phyloP scores from a whole-genome alignment of 1,139 yeast genomes.

The Lizanozyma gosingica region DNA sequence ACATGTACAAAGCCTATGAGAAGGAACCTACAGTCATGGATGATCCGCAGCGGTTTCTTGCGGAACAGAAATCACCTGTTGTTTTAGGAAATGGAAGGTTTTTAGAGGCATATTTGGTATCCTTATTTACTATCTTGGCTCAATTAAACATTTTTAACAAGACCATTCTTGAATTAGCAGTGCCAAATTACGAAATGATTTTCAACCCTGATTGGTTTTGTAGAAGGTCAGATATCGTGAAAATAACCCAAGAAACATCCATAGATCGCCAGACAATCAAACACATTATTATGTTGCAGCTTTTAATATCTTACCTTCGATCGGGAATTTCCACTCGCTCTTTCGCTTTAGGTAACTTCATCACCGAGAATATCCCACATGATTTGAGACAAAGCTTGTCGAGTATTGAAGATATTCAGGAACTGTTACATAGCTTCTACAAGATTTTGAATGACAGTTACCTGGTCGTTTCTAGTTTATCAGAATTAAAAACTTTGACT shows the following conservation, averaged over 20 bases:
- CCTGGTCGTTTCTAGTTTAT: neutral
- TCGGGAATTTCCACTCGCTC: slow-evolving; percentile 11
- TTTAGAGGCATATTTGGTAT: neutral
- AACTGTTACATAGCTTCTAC: slow-evolving; percentile 20
- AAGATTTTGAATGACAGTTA: slow-evolving; percentile 10
- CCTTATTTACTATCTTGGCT: neutral
- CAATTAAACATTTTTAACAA: neutral
- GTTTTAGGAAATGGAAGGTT: neutral
- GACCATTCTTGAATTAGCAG: neutral
- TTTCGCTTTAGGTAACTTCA: slow-evolving; percentile 14
- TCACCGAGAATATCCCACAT: slow-evolving; percentile 15
- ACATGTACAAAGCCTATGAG: too few species aligned
- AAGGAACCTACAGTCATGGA: neutral
- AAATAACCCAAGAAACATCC: neutral
- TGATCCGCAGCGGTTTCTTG: neutral
- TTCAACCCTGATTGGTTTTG: slow-evolving; percentile 16
- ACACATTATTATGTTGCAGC: slow-evolving; percentile 7
- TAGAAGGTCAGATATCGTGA: slow-evolving; percentile 4
- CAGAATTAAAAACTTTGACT: neutral
- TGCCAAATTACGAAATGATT: slow-evolving; percentile 8
- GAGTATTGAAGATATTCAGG: slow-evolving; percentile 22
- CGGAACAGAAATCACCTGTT: slow-evolving; percentile 1
- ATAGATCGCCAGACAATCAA: neutral
- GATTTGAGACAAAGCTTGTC: slow-evolving; percentile 15
- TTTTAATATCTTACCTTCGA: slow-evolving; percentile 6